Conservation (phyloP, 495 filamentous ascomycete species). For the Parmelia sp. region DNA sequence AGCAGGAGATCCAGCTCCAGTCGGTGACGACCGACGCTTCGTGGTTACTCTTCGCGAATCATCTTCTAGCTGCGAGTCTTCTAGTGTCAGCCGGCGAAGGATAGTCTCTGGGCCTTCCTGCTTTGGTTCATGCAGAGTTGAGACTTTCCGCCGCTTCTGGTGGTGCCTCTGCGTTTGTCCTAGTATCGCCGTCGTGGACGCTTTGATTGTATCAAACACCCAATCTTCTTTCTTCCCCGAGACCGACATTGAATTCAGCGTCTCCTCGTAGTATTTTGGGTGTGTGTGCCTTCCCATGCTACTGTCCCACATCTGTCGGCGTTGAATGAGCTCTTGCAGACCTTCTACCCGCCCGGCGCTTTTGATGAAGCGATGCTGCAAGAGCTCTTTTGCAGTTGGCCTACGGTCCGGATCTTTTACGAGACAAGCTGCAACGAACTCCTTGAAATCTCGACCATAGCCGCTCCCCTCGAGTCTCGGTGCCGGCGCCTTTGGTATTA, state of each 20-base stretch:
- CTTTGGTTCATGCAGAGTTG: not conserved
- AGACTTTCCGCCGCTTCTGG: conserved; percentile 28
- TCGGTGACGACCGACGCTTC: conserved; percentile 37
- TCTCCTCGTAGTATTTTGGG: conserved; percentile 85
- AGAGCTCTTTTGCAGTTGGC: conserved; percentile 80
- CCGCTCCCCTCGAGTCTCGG: conserved; percentile 76
- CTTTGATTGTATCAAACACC: conserved; percentile 97
- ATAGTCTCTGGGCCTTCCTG: conserved; percentile 36
- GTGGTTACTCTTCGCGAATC: conserved; percentile 45
- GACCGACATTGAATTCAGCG: conserved; percentile 64
- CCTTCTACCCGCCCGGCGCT: conserved; percentile 77
- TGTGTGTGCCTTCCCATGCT: conserved; percentile 53
- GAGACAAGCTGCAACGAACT: conserved; percentile 84
- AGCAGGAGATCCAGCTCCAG: conserved; percentile 35
- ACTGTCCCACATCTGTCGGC: conserved; percentile 72
- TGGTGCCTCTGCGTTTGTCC: conserved; percentile 34
- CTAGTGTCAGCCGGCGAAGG: conserved; percentile 39
- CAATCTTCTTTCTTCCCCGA: conserved; percentile 76
- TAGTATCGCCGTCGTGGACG: conserved; percentile 42
- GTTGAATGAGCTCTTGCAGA: conserved; percentile 79
- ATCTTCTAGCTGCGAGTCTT: conserved; percentile 36
- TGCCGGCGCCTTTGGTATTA: conserved; percentile 87
- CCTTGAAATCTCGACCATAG: conserved; percentile 86
- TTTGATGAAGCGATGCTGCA: conserved; percentile 83
- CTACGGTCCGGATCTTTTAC: conserved; percentile 82